phyloP scores from a whole-genome alignment of 352 stramenopile genomes.

The Halophytophthora batemanensis region DNA sequence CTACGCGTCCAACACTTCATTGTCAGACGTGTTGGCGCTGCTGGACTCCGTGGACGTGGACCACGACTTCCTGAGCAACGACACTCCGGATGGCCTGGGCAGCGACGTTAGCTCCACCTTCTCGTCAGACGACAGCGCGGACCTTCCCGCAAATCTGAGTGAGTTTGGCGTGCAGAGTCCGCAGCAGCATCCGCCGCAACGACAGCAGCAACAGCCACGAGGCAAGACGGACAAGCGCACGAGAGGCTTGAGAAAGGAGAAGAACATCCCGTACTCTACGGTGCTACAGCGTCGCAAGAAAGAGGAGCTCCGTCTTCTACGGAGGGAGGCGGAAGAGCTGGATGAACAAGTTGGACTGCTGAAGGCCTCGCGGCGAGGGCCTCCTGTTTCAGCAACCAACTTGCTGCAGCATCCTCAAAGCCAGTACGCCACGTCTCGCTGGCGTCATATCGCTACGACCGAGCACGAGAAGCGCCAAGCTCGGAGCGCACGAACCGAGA shows the following conservation, averaged over 20 bases:
- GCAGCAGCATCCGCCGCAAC: neutral
- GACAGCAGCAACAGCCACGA: neutral
- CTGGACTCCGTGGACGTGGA: slow-evolving; percentile 11
- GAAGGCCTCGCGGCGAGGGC: too few species aligned
- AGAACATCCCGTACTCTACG: slow-evolving; percentile 19
- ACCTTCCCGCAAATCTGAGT: too few species aligned
- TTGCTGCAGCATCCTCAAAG: slow-evolving; percentile 5
- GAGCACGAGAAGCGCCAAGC: slow-evolving; percentile 19
- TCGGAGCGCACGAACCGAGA: too few species aligned
- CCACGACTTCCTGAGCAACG: too few species aligned
- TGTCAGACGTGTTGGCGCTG: slow-evolving; percentile 11
- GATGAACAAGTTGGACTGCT: slow-evolving; percentile 12
- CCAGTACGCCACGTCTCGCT: neutral
- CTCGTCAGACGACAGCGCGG: neutral
- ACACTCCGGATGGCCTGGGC: too few species aligned
- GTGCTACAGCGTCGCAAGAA: slow-evolving; percentile 24
- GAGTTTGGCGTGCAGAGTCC: neutral
- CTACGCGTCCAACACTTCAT: neutral
- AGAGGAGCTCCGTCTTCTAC: slow-evolving; percentile 11
- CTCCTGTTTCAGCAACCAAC: too few species aligned
- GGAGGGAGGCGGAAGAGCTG: slow-evolving; percentile 9
- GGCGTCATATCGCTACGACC: slow-evolving; percentile 13
- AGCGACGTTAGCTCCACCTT: slow-evolving; percentile 12
- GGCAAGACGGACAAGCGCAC: slow-evolving; percentile 14
- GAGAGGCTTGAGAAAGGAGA: too few species aligned